phyloP scores from a whole-genome alignment of 306 rosid species.

The Alnus rubra region DNA sequence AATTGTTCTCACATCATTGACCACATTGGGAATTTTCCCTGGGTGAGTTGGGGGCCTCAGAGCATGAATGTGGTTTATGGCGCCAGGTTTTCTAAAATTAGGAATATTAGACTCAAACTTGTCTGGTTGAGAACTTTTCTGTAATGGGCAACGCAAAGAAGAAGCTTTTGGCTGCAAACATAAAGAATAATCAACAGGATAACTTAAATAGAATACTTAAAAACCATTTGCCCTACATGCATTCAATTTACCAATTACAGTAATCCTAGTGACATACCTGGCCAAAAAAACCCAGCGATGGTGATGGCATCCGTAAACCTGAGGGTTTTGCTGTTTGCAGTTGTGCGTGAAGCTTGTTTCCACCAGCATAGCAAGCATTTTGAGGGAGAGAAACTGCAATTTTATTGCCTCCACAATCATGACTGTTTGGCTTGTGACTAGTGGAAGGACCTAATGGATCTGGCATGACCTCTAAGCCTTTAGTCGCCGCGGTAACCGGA shows the following conservation, averaged over 20 bases:
- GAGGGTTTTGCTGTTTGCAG: conserved; percentile 61
- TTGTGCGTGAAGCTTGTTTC: conserved; percentile 37
- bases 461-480: conserved; percentile 28
- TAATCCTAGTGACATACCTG: conserved; percentile 50
- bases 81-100: conserved; percentile 38
- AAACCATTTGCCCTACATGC: conserved; percentile 12
- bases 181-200: conserved; percentile 10
- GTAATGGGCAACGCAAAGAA: conserved; percentile 36
- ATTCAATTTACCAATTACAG: conserved; percentile 11
- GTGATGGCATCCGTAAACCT: conserved; percentile 94
- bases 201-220: conserved; percentile 11
- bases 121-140: conserved; percentile 45
- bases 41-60: conserved; percentile 37
- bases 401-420: conserved; percentile 27
- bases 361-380: conserved; percentile 33
- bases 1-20: conserved; percentile 25
- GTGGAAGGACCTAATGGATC: conserved; percentile 23
- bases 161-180: conserved; percentile 55
- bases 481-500: conserved; percentile 33
- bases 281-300: conserved; percentile 77
- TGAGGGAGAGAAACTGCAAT: conserved; percentile 32
- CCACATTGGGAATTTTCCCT: conserved; percentile 27
- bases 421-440: conserved; percentile 8
- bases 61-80: conserved; percentile 32
- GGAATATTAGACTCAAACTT: conserved; percentile 37